Conservation (phyloP, 2,329 filamentous ascomycete genomes). For the Calycina herbarum region DNA sequence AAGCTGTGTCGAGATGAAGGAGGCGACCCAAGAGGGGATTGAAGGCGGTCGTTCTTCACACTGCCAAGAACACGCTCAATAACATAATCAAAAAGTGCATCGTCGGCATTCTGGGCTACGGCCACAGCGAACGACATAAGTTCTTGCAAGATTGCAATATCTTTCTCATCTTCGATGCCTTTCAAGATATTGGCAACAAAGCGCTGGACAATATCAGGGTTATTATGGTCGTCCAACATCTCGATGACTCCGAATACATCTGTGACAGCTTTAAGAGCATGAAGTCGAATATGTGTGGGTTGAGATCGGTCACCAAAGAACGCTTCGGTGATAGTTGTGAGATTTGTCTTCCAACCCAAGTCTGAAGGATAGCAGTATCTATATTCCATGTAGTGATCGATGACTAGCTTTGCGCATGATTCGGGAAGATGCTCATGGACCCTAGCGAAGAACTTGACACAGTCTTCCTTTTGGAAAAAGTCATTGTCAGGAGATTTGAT, state of each 20-base stretch:
- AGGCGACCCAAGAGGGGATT: slow-evolving; percentile 43
- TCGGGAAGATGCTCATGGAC: slow-evolving; percentile 65
- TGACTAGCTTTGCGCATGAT: slow-evolving; percentile 60
- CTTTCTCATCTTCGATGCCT: slow-evolving; percentile 61
- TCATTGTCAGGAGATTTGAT: slow-evolving; percentile 47
- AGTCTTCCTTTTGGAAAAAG: slow-evolving; percentile 63
- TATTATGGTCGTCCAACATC: slow-evolving; percentile 55
- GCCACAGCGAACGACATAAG: slow-evolving; percentile 64
- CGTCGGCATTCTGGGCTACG: slow-evolving; percentile 60
- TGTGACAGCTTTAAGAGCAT: slow-evolving; percentile 59
- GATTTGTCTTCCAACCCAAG: slow-evolving; percentile 64
- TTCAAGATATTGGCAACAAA: slow-evolving; percentile 63
- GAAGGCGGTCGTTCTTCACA: slow-evolving; percentile 47
- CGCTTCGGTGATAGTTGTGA: slow-evolving; percentile 57
- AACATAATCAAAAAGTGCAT: slow-evolving; percentile 59
- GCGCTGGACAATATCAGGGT: slow-evolving; percentile 56
- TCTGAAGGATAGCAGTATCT: slow-evolving; percentile 73
- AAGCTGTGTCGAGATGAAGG: slow-evolving; percentile 31
- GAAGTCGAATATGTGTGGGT: slow-evolving; percentile 61
- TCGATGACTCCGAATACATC: slow-evolving; percentile 50
- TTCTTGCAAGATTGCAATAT: slow-evolving; percentile 63
- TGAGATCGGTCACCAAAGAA: slow-evolving; percentile 64
- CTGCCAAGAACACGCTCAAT: slow-evolving; percentile 53
- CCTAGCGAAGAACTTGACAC: slow-evolving; percentile 65
- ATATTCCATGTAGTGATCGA: slow-evolving; percentile 68